Evolutionary conservation across 257 asterid genomes (phyloP), one percentile per base, ranked within the genome.

Genomic region (Plantago ovata): DNA sequence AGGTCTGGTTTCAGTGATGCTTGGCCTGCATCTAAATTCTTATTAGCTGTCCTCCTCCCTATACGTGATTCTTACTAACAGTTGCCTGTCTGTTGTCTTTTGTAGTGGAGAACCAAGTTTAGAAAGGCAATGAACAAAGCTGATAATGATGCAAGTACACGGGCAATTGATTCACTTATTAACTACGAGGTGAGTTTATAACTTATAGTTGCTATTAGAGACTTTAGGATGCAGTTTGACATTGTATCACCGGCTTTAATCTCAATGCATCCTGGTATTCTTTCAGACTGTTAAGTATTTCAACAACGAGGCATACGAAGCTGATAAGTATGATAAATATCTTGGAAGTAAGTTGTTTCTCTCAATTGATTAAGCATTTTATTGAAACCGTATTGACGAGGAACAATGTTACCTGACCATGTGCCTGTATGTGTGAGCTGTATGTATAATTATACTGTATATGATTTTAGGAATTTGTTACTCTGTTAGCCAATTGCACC

Each of bases 41-140:
- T 48, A 22, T 23, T 16, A 33, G 63, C n/a, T 61, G 58, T 72
- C 53, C 44, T 39, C n/a, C n/a, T n/a, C n/a, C n/a, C 41, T 44
- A 32, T 66, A 53, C 53, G 40, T 38, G 57, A 50, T 63, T 45
- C 64, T 56, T 4, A 47, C 36, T 55, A 61, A 33, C 38, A 56
- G 16, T 61, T 53, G 15, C 70, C 62, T 23, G 56, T 51, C 23
- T 50, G 56, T 65, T 76, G 63, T 48, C 23, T 50, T 59, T 71
- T 74, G 62, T 61, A 92, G 98, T 92, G 98, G 98, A 86, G 98
- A 77, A 92, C 98, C 62, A 88, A 92, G 84, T 92, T 85, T 66
- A 80, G 98, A 77, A 88, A 85, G 86, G 79, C 67, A 69, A 92
- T 92, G 98, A 92, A 92, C 58, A 88, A 85, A 81, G 98, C 98